Conservation (phyloP, 768 basidiomycete genomes). For the Hypholoma sublateritium region DNA sequence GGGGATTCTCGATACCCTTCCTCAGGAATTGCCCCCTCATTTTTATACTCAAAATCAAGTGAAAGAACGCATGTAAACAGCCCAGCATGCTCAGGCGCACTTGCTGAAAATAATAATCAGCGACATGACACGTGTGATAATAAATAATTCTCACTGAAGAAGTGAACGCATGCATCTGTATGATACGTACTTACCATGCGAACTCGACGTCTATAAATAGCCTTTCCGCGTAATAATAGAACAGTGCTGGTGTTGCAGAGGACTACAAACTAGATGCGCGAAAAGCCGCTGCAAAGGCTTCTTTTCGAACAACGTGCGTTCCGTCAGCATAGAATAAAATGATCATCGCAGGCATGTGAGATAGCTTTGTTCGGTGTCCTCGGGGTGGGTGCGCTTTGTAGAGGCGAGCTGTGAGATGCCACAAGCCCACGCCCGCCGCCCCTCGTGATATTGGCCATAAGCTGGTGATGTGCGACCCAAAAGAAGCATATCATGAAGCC, state of each 20-base stretch:
- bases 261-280: not conserved
- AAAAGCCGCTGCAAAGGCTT: not conserved
- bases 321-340: not conserved
- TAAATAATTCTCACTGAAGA: not conserved
- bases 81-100: not conserved
- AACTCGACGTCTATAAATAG: constrained; percentile 2
- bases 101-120: not conserved
- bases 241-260: not conserved
- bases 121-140: constrained; percentile 2
- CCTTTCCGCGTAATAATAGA: not conserved
- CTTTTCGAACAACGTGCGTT: constrained; percentile 4
- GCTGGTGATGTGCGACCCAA: not conserved
- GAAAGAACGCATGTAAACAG: not conserved
- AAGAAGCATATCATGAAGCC: not conserved
- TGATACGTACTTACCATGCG: constrained; percentile 1
- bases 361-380: not conserved
- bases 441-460: constrained; percentile 1
- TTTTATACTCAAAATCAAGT: constrained; percentile 3
- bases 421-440: not conserved
- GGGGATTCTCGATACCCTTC: not conserved
- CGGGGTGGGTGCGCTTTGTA: not conserved
- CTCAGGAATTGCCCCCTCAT: not conserved
- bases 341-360: not conserved
- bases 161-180: not conserved
- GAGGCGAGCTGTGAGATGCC: not conserved